Evolutionary conservation across 768 basidiomycete genomes (phyloP).

Genomic region (Mycena epipterygia): DNA sequence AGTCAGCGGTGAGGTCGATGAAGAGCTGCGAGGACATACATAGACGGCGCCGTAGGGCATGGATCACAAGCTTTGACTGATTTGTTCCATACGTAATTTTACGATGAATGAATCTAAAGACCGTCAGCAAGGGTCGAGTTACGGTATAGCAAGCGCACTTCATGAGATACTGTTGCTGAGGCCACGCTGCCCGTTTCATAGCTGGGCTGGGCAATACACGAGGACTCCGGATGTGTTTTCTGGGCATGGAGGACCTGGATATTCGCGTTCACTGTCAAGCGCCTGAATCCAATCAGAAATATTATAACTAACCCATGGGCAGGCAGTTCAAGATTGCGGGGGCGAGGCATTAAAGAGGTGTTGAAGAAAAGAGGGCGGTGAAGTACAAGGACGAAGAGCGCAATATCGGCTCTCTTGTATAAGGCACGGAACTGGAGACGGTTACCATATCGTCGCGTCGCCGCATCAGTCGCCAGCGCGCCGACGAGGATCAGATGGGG

Average conservation of each 20-base stretch:
- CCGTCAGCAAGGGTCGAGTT: not conserved
- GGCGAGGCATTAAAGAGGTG: conserved; percentile 7
- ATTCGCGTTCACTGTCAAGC: not conserved
- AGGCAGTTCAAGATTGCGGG: conserved; percentile 6
- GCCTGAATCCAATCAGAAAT: not conserved
- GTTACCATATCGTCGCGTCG: conserved; percentile 30
- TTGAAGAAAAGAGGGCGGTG: not conserved
- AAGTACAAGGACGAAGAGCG: not conserved
- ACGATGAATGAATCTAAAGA: conserved; percentile 13
- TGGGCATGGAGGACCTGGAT: conserved; percentile 2
- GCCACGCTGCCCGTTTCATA: not conserved
- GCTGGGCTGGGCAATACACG: not conserved
- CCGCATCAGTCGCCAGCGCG: conserved; percentile 29
- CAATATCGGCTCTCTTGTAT: conserved; percentile 8
- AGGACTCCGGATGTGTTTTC: not conserved
- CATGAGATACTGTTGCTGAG: conserved; percentile 4
- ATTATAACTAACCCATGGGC: conserved; percentile 3
- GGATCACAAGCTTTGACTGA: not conserved
- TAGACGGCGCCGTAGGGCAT: conserved; percentile 6
- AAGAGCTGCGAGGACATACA: conserved; percentile 1
- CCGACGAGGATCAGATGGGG: conserved; percentile 13
- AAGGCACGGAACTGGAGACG: conserved; percentile 24
- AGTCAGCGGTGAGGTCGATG: not conserved
- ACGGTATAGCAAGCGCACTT: not conserved
- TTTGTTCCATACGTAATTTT: conserved; percentile 6